Evolutionary conservation across 225 moss, liverwort and hornwort species (phyloP).

Genomic region (Polytrichum commune): DNA sequence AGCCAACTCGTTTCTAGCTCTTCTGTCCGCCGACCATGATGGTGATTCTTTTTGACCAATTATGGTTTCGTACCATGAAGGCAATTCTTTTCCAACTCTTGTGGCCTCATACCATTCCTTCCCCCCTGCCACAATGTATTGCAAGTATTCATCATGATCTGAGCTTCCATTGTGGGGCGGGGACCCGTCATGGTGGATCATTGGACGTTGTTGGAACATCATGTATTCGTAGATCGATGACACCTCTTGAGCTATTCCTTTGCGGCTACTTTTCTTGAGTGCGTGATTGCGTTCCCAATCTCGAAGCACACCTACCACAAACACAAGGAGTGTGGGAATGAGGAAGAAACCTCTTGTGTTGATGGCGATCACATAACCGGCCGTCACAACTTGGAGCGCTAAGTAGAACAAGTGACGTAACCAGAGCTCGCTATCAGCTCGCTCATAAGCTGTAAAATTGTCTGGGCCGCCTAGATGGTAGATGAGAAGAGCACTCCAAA

Average conservation of each 20-base stretch:
- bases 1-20: background rate
- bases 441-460: constrained; percentile 16
- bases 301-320: constrained; percentile 11
- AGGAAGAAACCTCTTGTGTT: constrained; percentile 9
- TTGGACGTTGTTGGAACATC: background rate
- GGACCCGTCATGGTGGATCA: background rate
- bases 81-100: background rate
- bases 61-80: no score
- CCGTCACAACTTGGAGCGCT: constrained; percentile 4
- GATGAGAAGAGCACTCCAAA: constrained; percentile 15
- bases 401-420: constrained; percentile 2
- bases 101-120: background rate
- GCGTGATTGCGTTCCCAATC: constrained; percentile 13
- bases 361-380: constrained; percentile 9
- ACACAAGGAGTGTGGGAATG: constrained; percentile 13
- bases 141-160: constrained; percentile 2
- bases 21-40: background rate
- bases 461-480: constrained; percentile 19
- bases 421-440: constrained; percentile 17
- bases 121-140: constrained; percentile 4
- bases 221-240: constrained; percentile 14
- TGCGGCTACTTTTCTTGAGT: constrained; percentile 4
- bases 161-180: background rate
- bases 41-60: no score
- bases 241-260: background rate